Conservation (phyloP, 2,329 filamentous ascomycete species). For the Monilinia aucupariae region DNA sequence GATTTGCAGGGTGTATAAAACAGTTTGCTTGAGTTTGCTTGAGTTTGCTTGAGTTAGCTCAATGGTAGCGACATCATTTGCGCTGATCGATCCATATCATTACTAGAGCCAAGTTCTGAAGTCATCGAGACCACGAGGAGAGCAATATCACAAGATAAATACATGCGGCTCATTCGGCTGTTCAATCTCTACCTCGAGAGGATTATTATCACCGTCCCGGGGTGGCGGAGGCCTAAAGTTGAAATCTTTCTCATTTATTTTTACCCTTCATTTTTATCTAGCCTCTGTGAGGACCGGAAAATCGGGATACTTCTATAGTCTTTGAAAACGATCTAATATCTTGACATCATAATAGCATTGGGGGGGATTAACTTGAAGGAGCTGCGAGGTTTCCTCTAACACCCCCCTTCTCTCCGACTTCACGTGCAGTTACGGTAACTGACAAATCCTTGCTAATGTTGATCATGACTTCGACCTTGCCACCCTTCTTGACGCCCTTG, state of each 20-base stretch:
- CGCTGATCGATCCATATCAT: not conserved
- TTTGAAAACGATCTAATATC: slow-evolving; percentile 10
- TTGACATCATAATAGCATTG: slow-evolving; percentile 4
- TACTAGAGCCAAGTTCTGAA: not conserved
- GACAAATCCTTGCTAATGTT: slow-evolving; percentile 76
- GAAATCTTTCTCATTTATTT: slow-evolving; percentile 1
- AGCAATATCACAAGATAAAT: not conserved
- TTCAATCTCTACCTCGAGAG: not conserved
- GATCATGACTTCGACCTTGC: slow-evolving; percentile 89
- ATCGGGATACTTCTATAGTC: slow-evolving; percentile 9
- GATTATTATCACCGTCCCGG: not conserved
- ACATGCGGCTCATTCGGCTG: not conserved
- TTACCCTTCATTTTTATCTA: not conserved
- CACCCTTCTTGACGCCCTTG: slow-evolving; percentile 76
- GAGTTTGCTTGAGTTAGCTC: not conserved
- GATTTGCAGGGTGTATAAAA: not conserved
- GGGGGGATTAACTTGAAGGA: slow-evolving; percentile 30
- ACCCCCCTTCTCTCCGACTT: slow-evolving; percentile 56
- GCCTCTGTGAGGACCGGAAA: not conserved
- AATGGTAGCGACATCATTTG: not conserved
- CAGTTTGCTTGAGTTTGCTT: not conserved
- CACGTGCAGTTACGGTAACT: slow-evolving; percentile 74
- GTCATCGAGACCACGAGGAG: not conserved
- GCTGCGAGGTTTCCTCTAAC: slow-evolving; percentile 33
- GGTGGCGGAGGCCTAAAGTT: not conserved